Conservation (phyloP, 371 early-diverging fungal species). For the Choanephora cucurbitarum region DNA sequence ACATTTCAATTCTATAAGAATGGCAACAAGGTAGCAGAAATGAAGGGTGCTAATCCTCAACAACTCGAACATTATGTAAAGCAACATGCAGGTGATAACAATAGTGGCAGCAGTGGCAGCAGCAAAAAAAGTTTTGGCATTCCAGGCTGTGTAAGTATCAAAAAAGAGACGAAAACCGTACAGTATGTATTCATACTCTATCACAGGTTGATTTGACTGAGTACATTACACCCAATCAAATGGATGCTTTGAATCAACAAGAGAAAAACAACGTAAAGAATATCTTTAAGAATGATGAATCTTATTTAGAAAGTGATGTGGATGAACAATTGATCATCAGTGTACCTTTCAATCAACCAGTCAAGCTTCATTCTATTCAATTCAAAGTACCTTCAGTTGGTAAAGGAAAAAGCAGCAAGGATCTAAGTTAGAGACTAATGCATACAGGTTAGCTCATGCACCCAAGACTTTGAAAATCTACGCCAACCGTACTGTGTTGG, state of each 20-base stretch:
- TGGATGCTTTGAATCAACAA: constrained; percentile 88
- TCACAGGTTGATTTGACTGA: constrained; percentile 67
- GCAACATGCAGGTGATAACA: constrained; percentile 63
- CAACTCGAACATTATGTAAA: constrained; percentile 55
- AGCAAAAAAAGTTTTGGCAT: constrained; percentile 47
- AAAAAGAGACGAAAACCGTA: no score
- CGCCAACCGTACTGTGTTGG: constrained; percentile 76
- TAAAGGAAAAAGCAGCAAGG: no score
- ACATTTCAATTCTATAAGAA: constrained; percentile 69
- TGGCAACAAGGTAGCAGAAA: constrained; percentile 62
- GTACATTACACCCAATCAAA: constrained; percentile 70
- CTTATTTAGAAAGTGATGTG: constrained; percentile 82
- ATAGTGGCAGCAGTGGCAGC: constrained; percentile 10
- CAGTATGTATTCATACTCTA: no score
- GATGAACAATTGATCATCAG: constrained; percentile 93
- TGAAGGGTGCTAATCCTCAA: constrained; percentile 70
- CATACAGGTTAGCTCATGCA: constrained; percentile 75
- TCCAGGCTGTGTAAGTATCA: constrained; percentile 61
- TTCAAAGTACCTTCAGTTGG: constrained; percentile 64
- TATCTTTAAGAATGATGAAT: constrained; percentile 71
- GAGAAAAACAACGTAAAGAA: constrained; percentile 72
- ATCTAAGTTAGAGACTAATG: no score
- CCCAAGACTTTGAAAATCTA: constrained; percentile 88
- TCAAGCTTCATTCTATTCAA: constrained; percentile 89
- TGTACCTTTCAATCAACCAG: constrained; percentile 86